Base-by-base conservation (phyloP, 805 yeast species). In the Cyberlindnera euphorbiiphila region DNA sequence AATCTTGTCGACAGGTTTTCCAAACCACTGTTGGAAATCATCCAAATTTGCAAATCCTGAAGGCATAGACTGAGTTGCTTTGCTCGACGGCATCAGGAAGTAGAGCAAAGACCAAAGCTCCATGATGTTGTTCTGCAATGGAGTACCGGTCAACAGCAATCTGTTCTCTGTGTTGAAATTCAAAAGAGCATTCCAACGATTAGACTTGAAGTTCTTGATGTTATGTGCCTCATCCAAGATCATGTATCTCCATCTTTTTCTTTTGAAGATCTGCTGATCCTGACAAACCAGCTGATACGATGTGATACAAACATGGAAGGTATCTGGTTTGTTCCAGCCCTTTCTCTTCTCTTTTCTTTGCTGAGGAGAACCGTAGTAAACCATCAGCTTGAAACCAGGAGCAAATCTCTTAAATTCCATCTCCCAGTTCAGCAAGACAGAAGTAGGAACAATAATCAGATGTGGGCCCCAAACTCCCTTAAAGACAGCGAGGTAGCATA, bases 351-450 rank as follows among this genome's bases (percentile, higher is more conserved):
- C 93, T 33, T 89, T 89, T 56, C 99, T 80, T 59, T 93, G 98
- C 53, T 86, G 95, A 0, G 98, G 98, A 12, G 94, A 81, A 0
- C 99, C 99, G 54, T 91, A 93, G 60, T 93, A 93, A 0, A 98
- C 93, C 58, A 93, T 57, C 3, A 93, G 93, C 60, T 94, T 91
- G 60, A 93, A 84, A 0, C 98, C 99, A 0, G 99, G 99, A 1
- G 97, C 97, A 68, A 93, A 93, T 52, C 95, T 77, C 55, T 94
- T 93, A 64, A 93, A 89, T 56, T 93, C 99, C 97, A 94, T 91
- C 60, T 93, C 99, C 99, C 99, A 93, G 56, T 93, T 93, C 37
- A 93, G 74, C 80, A 93, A 80, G 7, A 93, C 99, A 12, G 96
- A 86, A 0, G 99, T 93, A 4, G 99, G 99, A 5, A 93, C 99